Evolutionary conservation across 495 filamentous ascomycete species (phyloP).

Genomic region (Achaetomiella virescens): DNA sequence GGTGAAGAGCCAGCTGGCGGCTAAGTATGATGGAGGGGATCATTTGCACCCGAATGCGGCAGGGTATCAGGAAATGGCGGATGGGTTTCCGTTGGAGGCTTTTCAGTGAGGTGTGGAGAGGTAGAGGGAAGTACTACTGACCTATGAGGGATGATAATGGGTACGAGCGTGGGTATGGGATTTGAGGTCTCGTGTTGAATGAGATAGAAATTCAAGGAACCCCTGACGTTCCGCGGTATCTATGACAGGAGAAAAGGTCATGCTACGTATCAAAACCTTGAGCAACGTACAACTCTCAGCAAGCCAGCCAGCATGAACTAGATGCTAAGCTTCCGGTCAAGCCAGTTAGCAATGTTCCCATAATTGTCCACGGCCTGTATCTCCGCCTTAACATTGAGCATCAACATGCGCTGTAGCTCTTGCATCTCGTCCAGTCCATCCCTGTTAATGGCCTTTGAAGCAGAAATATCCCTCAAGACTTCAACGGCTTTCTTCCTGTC

Average conservation of each 20-base stretch:
- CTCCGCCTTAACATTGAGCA: constrained; percentile 82
- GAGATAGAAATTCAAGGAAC: too few relatives aligned
- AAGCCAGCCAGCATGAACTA: not conserved
- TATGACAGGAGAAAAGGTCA: too few relatives aligned
- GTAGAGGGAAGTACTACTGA: too few relatives aligned
- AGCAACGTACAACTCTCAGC: too few relatives aligned
- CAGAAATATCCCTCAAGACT: constrained; percentile 52
- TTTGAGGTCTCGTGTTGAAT: too few relatives aligned
- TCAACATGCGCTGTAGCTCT: constrained; percentile 80
- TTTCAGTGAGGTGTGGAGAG: constrained; percentile 28
- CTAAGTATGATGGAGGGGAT: constrained; percentile 59
- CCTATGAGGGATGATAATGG: too few relatives aligned
- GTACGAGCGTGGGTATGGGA: too few relatives aligned
- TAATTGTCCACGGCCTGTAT: constrained; percentile 71
- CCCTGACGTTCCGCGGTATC: too few relatives aligned
- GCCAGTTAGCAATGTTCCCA: constrained; percentile 57
- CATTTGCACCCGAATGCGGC: constrained; percentile 64
- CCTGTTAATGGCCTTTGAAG: not conserved
- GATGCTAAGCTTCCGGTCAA: constrained; percentile 42
- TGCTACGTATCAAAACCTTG: not conserved
- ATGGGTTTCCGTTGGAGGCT: constrained; percentile 52
- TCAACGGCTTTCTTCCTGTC: constrained; percentile 60
- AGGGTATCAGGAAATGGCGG: constrained; percentile 58
- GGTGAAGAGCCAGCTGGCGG: constrained; percentile 38
- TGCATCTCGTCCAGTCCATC: constrained; percentile 43